phyloP scores from a whole-genome alignment of 169 alveolate genomes.

The Eimeria sp. region DNA sequence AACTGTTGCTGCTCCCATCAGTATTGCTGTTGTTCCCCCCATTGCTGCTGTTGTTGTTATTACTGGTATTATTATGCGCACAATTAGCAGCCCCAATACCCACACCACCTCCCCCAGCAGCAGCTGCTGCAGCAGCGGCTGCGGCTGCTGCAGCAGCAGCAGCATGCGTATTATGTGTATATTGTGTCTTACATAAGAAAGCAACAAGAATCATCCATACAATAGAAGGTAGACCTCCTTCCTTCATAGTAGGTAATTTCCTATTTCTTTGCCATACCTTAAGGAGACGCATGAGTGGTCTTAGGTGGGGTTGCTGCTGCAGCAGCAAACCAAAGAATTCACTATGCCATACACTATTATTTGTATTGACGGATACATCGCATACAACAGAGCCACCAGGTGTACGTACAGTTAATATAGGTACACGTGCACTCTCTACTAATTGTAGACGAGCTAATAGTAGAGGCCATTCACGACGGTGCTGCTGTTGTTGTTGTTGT shows the following conservation, averaged over 20 bases:
- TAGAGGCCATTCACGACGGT: conserved; percentile 77
- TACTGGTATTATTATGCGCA: not conserved
- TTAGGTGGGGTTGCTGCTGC: conserved; percentile 90
- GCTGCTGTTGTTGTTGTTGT: conserved; percentile 79
- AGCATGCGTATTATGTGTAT: not conserved
- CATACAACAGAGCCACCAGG: conserved; percentile 90
- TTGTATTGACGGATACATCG: conserved; percentile 93
- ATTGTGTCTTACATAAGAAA: conserved; percentile 70
- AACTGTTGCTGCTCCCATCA: no score
- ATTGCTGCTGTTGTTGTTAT: not conserved
- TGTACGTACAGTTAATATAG: conserved; percentile 91
- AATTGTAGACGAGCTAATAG: conserved; percentile 88
- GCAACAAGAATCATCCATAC: conserved; percentile 93
- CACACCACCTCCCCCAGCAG: no score
- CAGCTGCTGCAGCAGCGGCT: not conserved
- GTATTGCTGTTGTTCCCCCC: no score
- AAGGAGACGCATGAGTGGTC: conserved; percentile 91
- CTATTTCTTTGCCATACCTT: conserved; percentile 92
- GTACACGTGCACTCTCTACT: conserved; percentile 94
- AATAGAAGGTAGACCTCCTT: conserved; percentile 95
- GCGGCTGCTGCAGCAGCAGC: not conserved
- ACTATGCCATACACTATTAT: conserved; percentile 92
- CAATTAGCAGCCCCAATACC: not conserved
- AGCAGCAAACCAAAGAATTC: conserved; percentile 90
- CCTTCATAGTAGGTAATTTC: conserved; percentile 93